Evolutionary conservation across 176 grass and related monocot genomes (phyloP).

Genomic region (Aegilops tauschii): DNA sequence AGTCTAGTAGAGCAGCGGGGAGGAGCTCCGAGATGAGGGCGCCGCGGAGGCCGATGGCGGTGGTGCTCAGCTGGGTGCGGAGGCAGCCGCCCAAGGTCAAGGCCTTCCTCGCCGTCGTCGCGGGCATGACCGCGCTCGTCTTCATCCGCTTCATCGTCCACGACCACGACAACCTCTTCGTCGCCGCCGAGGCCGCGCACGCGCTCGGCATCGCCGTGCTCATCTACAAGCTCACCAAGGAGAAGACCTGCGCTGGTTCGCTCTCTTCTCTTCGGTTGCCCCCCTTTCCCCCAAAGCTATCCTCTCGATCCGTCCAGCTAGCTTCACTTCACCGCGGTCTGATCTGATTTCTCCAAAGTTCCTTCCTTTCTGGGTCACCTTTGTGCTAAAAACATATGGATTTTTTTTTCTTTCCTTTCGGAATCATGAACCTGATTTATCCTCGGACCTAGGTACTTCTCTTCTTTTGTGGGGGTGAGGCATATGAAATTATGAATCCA

Average conservation of each 20-base stretch:
- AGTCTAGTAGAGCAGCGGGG: neutral
- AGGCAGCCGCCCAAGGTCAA: constrained; percentile 96
- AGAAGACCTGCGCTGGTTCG: constrained; percentile 96
- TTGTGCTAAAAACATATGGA: neutral
- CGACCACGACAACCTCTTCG: constrained; percentile 99
- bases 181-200: constrained; percentile 88
- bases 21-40: constrained; percentile 45
- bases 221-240: constrained; percentile 97
- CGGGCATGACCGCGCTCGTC: constrained; percentile 89
- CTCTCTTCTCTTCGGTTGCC: neutral
- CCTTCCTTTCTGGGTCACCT: neutral
- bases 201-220: constrained; percentile 75
- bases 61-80: constrained; percentile 61
- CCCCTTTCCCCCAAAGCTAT: neutral
- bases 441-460: neutral
- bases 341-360: constrained; percentile 18
- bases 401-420: neutral
- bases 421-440: neutral
- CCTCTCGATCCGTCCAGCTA: constrained; percentile 43
- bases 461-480: neutral
- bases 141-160: constrained; percentile 95
- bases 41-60: constrained; percentile 50
- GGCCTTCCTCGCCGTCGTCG: constrained; percentile 90
- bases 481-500: neutral
- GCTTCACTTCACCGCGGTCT: neutral